Evolutionary conservation across 1,139 yeast genomes (phyloP), one percentile per base, ranked within the genome.

Genomic region (Pichia sp.): DNA sequence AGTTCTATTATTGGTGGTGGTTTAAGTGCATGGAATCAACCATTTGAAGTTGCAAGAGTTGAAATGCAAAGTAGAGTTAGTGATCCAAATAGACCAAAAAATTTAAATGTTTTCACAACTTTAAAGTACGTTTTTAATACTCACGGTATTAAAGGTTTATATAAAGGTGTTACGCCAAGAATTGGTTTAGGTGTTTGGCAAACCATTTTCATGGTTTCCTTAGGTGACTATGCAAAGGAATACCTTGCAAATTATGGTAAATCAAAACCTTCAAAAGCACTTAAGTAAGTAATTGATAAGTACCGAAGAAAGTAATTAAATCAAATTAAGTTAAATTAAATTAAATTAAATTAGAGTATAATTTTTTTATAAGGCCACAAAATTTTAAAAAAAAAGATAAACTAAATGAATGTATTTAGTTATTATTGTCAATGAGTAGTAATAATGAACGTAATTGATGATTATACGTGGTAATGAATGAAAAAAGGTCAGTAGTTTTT

Each of bases 161-260:
- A 91, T 70, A 81, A 96, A 70, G 99, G 99, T 67, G 97, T 91
- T 46, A 81, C 98, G 14, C 99, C 99, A 61, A 86, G 99, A 77
- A 81, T 93, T 60, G 97, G 96, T 52, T 79, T 93, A 62, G 96
- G 98, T 60, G 87, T 93, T 58, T 93, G 98, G 97, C 99, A 93
- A 75, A 93, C 99, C 3, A 89, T 93, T 47, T 93, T 95, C 71
- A 93, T 93, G 98, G 98, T 93, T 56, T 97, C 96, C n/a, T 83
- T 93, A 61, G 99, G 98, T 67, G 99, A 93, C 68, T 87, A 90
- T 70, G 88, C 88, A 44, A 83, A 80, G 67, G 87, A 82, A 52
- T 73, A 76, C 53, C 83, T 83, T 47, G 85, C 76, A 31, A 75
- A 71, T 56, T 50, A 14, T 8, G 56, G 56, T 44, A 55, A 53